A percentile compares a stretch with the other conserved stretches of the same genome.
phyloP scores from a whole-genome alignment of 164 flowering plant genomes.

The Chimonanthus praecox region DNA sequence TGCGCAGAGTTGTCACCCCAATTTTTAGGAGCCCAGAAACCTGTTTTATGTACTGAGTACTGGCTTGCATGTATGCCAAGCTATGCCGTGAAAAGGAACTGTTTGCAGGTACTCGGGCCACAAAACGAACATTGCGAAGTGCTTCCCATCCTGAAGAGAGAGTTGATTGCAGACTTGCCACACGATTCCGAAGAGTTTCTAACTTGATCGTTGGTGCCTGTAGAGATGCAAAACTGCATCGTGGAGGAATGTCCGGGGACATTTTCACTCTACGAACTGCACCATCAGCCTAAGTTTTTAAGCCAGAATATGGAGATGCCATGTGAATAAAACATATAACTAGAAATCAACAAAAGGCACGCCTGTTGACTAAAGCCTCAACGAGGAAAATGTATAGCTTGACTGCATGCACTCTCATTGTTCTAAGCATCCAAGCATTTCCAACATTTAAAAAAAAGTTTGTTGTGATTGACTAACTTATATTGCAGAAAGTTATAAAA shows the following conservation, averaged over 20 bases:
- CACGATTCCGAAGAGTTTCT: constrained; percentile 34
- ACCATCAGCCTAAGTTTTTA: constrained; percentile 15
- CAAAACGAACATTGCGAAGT: constrained; percentile 43
- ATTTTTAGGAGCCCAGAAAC: constrained; percentile 76
- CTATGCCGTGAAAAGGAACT: constrained; percentile 70
- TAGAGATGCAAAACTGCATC: constrained; percentile 67
- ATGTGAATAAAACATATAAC: neutral
- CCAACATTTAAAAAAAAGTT: neutral
- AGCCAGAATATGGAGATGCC: neutral
- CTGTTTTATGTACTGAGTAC: constrained; percentile 78
- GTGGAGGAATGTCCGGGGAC: constrained; percentile 67
- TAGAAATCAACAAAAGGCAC: neutral
- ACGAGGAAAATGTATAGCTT: neutral
- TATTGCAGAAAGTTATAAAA: neutral
- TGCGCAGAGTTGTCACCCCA: constrained; percentile 71
- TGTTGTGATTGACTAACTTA: neutral
- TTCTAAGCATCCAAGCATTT: neutral
- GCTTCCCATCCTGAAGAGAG: constrained; percentile 70
- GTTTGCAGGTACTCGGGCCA: constrained; percentile 45
- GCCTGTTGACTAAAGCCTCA: neutral
- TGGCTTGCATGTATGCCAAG: constrained; percentile 73
- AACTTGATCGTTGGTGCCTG: constrained; percentile 44
- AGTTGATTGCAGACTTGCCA: constrained; percentile 44
- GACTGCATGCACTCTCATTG: constrained; percentile 1
- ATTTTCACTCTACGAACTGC: constrained; percentile 85